Evolutionary conservation across 2,329 filamentous ascomycete genomes (phyloP), one percentile per base, ranked within the genome.

Genomic region (Alternaria sp.): DNA sequence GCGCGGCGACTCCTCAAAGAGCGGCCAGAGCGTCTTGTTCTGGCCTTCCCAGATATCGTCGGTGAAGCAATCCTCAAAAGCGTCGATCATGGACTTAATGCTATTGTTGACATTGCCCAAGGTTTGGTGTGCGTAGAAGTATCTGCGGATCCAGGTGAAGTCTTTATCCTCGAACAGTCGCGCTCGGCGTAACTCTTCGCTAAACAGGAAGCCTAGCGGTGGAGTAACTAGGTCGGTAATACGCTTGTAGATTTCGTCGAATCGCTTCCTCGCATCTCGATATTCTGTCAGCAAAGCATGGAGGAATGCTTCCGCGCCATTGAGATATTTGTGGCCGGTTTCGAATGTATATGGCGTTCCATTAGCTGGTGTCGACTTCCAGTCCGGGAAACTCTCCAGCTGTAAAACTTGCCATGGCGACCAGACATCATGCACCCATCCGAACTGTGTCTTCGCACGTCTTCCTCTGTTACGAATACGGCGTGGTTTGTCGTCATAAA

Each of bases 101-200:
- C 83, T 84, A 52, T 87, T 85, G 68, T 88, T 89, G 68, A 89
- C 85, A 32, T 87, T 85, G 36, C 85, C 86, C 4, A 89, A 82
- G 3, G 87, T 87, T 75, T 89, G 87, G 69, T 85, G 88, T 1
- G 86, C 87, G 84, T 87, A 89, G 71, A 89, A 89, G 69, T 89
- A 89, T 15, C 87, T 83, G 0, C 86, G 81, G 15, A 86, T 88
- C 77, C 87, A 89, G 1, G 87, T 89, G 69, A 88, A 89, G 58
- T 86, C 77, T 56, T 83, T 81, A 70, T 89, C 87, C 73, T 90
- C 87, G 67, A 89, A 89, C 1, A 89, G 81, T 0, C 89, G 81
- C 66, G 85, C 84, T 75, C 88, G 87, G 12, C 88, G 82, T 6
- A 88, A 76, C 19, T 82, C 80, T 43, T 81, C 80, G 63, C 88